Conservation (phyloP, 2,329 filamentous ascomycete genomes). For the Talaromyces sp. region DNA sequence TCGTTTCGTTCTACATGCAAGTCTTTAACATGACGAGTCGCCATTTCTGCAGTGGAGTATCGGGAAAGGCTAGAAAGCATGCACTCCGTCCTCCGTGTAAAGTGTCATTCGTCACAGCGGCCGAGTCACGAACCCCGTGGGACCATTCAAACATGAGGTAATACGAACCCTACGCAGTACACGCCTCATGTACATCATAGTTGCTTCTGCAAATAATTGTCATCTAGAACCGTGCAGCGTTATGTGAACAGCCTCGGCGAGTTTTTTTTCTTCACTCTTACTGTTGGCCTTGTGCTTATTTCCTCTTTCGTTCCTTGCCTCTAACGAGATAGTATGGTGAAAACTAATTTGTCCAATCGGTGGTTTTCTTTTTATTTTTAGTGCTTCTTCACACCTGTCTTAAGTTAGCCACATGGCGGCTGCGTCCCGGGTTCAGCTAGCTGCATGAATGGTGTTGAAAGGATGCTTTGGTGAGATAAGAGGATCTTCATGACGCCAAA, state of each 20-base stretch:
- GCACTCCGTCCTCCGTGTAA: not conserved
- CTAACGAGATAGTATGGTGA: not conserved
- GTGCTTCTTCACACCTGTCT: not conserved
- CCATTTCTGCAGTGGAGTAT: not conserved
- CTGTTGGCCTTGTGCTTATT: not conserved
- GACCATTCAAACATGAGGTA: not conserved
- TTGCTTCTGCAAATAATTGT: not conserved
- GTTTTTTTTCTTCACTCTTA: not conserved
- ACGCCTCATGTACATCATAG: not conserved
- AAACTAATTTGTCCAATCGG: not conserved
- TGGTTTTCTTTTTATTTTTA: not conserved
- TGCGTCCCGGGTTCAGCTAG: not conserved
- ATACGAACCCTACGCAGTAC: not conserved
- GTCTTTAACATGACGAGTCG: not conserved
- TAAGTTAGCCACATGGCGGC: not conserved
- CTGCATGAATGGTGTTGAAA: not conserved
- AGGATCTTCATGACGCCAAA: not conserved
- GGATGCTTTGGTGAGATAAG: not conserved
- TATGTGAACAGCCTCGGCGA: not conserved
- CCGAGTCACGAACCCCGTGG: not conserved
- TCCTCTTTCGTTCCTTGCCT: not conserved
- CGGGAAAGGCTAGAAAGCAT: not conserved
- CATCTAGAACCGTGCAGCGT: not conserved
- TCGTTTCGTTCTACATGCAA: not conserved
- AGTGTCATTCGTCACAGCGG: too few species aligned